These are phyloP conservation scores for Penicillium cataractarum DNA, from an alignment of 495 filamentous ascomycete species.

Conservation along the genomic window DNA sequence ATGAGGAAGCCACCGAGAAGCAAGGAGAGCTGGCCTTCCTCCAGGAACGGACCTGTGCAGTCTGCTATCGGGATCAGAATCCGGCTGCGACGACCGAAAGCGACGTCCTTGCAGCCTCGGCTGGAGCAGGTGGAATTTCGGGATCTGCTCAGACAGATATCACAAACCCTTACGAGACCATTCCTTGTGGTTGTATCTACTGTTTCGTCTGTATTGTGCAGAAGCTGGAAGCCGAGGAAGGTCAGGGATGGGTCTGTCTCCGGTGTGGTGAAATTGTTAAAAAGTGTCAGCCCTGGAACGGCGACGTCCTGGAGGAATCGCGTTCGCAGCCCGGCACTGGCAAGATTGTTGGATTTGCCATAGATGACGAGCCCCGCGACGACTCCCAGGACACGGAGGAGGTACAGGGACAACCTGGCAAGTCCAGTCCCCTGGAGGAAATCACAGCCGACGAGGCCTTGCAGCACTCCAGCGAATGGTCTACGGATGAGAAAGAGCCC, in stretches of 20 bases:
- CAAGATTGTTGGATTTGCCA: slow-evolving; percentile 73
- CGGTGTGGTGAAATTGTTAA: slow-evolving; percentile 84
- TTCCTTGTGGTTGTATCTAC: slow-evolving; percentile 91
- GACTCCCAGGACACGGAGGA: slow-evolving; percentile 16
- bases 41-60: slow-evolving; percentile 94
- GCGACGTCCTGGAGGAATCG: slow-evolving; percentile 73
- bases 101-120: slow-evolving; percentile 65
- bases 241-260: slow-evolving; percentile 94
- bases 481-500: slow-evolving; percentile 35
- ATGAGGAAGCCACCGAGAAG: slow-evolving; percentile 52
- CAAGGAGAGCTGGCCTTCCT: slow-evolving; percentile 80
- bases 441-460: slow-evolving; percentile 40
- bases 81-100: slow-evolving; percentile 65
- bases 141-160: slow-evolving; percentile 93
- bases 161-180: slow-evolving; percentile 92
- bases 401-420: slow-evolving; percentile 12
- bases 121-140: slow-evolving; percentile 69
- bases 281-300: slow-evolving; percentile 90
- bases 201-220: slow-evolving; percentile 97
- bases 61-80: slow-evolving; percentile 94
- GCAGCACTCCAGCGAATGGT: slow-evolving; percentile 44
- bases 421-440: slow-evolving; percentile 34
- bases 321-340: slow-evolving; percentile 51
- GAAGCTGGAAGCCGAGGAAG: slow-evolving; percentile 87
- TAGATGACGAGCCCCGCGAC: slow-evolving; percentile 45